phyloP scores from a whole-genome alignment of 108 stramenopile species.

The Asterionellopsis glacialis region DNA sequence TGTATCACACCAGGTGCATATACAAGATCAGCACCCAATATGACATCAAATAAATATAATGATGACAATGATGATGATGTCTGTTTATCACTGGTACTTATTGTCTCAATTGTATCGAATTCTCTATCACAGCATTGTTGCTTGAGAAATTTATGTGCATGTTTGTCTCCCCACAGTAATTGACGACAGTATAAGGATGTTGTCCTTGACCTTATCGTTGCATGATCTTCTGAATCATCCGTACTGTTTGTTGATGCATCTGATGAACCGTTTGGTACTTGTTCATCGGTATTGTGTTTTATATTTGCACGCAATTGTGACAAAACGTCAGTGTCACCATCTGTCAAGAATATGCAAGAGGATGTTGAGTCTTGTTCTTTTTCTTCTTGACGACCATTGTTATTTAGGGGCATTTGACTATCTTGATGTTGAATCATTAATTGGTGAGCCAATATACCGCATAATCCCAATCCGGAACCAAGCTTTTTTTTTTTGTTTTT shows the following conservation, averaged over 20 bases:
- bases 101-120: no score
- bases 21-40: conserved; percentile 62
- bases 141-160: neutral
- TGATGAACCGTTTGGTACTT: neutral
- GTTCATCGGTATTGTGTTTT: conserved; percentile 20
- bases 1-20: conserved; percentile 45
- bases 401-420: neutral
- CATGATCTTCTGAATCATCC: no score
- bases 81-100: no score
- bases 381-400: no score
- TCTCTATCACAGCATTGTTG: neutral
- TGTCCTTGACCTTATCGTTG: no score
- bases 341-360: conserved; percentile 37
- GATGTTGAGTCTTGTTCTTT: neutral
- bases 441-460: conserved; percentile 50
- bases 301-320: conserved; percentile 41
- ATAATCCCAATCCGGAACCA: conserved; percentile 67
- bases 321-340: conserved; percentile 62
- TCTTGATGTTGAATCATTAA: conserved; percentile 11
- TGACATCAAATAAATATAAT: conserved; percentile 24
- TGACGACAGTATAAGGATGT: conserved; percentile 14
- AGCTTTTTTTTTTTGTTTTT: no score
- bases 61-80: neutral
- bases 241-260: neutral
- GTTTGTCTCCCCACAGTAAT: conserved; percentile 22